These are phyloP conservation scores for Aspergillus incahuasiensis DNA, from an alignment of 495 filamentous ascomycete genomes.

Conservation along the genomic window DNA sequence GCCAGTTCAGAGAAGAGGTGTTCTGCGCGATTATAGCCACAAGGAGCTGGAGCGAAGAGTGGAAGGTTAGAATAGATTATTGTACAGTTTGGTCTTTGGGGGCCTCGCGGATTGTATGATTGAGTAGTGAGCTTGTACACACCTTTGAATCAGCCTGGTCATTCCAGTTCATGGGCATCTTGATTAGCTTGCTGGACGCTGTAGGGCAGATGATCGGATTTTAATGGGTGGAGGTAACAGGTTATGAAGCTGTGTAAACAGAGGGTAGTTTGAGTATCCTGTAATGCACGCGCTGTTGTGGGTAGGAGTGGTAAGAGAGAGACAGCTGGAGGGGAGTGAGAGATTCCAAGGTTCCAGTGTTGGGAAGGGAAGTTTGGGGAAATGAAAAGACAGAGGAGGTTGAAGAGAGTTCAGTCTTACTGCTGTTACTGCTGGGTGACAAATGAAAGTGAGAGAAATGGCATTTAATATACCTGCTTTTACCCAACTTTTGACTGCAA, in stretches of 20 bases:
- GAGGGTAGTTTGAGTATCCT: background rate
- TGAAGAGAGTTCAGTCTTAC: background rate
- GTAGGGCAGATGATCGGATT: background rate
- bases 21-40: constrained; percentile 20
- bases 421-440: background rate
- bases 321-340: background rate
- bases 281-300: no score
- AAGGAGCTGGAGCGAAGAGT: constrained; percentile 23
- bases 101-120: no score
- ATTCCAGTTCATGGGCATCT: constrained; percentile 26
- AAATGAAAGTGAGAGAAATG: background rate
- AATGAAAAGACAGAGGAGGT: background rate
- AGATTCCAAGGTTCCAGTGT: no score
- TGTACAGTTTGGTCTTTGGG: no score
- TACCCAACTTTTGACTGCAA: background rate
- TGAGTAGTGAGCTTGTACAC: background rate
- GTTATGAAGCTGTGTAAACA: background rate
- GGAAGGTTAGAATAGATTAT: no score
- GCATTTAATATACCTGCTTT: background rate
- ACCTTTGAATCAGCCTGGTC: constrained; percentile 25
- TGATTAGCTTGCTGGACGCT: background rate
- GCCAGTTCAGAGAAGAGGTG: constrained; percentile 19
- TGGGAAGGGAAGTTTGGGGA: no score
- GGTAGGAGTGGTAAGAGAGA: background rate
- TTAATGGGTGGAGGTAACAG: background rate